Percentiles rank a stretch among this genome's conserved stretches.
phyloP scores from a whole-genome alignment of 139 green algal genomes.

The Spirogloea muscicola region DNA sequence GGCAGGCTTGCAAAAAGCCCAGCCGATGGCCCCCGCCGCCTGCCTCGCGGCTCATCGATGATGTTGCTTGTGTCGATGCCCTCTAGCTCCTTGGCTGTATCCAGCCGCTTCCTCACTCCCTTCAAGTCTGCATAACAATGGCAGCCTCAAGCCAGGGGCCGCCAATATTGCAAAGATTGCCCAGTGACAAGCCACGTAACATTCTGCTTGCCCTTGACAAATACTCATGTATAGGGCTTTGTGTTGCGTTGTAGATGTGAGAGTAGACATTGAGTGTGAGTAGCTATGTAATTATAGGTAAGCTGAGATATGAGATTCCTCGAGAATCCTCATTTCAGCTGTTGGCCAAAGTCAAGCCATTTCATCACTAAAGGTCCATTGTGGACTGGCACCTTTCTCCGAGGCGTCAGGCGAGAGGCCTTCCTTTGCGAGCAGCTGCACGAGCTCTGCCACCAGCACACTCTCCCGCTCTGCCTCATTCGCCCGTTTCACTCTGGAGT shows the following conservation, averaged over 20 bases:
- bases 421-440: slow-evolving; percentile 14
- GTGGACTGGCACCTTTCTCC: slow-evolving; percentile 28
- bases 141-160: too few relatives aligned
- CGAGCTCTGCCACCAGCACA: slow-evolving; percentile 15
- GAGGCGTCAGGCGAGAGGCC: slow-evolving; percentile 19
- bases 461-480: slow-evolving; percentile 12
- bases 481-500: slow-evolving; percentile 17
- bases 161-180: too few relatives aligned
- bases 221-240: too few relatives aligned
- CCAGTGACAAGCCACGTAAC: too few relatives aligned
- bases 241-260: too few relatives aligned
- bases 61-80: slow-evolving; percentile 45
- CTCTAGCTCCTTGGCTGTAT: slow-evolving; percentile 35
- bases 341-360: too few relatives aligned
- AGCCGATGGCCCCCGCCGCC: background rate
- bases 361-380: too few relatives aligned
- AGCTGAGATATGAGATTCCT: too few relatives aligned
- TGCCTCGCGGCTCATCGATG: slow-evolving; percentile 25
- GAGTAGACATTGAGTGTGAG: too few relatives aligned
- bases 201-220: too few relatives aligned
- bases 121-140: slow-evolving; percentile 30
- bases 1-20: background rate
- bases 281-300: too few relatives aligned
- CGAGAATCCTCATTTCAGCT: too few relatives aligned
- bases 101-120: slow-evolving; percentile 14